Evolutionary conservation across 1,284 basidiomycete species (phyloP).

Genomic region (Pterula multifida): DNA sequence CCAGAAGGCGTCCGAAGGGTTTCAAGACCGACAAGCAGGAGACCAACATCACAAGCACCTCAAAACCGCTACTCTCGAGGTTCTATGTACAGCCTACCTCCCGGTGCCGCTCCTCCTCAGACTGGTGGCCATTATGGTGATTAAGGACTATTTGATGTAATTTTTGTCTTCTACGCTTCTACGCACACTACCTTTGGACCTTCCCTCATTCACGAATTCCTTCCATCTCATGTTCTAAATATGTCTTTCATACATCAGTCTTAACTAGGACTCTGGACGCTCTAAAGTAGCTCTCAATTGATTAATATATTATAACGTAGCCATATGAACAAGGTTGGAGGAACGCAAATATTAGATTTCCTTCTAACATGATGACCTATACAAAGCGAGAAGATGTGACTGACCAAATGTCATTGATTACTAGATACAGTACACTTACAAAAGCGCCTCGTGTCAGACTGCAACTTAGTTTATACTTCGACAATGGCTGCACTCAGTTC

Average conservation of each 20-base stretch:
- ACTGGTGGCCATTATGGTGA: conserved; percentile 20
- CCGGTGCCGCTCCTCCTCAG: conserved; percentile 63
- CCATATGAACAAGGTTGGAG: too few relatives aligned
- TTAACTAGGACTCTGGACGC: neutral
- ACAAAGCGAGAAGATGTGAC: too few relatives aligned
- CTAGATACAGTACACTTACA: too few relatives aligned
- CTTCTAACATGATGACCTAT: too few relatives aligned
- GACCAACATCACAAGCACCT: conserved; percentile 49
- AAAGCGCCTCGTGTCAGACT: neutral
- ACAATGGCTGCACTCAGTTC: conserved; percentile 40
- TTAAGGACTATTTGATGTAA: too few relatives aligned
- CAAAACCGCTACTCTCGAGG: conserved; percentile 66
- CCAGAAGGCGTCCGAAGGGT: conserved; percentile 67
- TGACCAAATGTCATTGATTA: too few relatives aligned
- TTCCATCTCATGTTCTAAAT: neutral
- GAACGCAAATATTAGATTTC: too few relatives aligned
- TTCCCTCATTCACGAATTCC: neutral
- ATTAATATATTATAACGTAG: neutral
- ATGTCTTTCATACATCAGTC: neutral
- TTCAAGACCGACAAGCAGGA: conserved; percentile 36
- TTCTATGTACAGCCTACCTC: conserved; percentile 41
- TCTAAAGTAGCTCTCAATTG: neutral
- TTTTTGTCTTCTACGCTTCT: neutral
- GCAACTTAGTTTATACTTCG: conserved; percentile 17
- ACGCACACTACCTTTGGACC: neutral